Base-by-base conservation (phyloP, 2,329 filamentous ascomycete genomes). In the Periconia macrospinosa region DNA sequence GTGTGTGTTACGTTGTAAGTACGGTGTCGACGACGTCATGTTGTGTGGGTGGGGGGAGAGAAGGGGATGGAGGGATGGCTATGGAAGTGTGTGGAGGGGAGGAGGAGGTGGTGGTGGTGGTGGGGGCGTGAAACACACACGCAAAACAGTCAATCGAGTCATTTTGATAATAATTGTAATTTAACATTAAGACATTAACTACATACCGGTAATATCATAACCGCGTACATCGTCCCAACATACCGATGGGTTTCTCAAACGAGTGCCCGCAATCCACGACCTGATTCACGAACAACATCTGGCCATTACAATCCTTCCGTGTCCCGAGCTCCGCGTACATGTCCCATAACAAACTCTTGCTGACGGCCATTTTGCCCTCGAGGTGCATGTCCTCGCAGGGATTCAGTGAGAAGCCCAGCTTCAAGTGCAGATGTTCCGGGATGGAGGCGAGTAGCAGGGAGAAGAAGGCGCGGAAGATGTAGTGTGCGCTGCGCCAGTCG, bases 401-500 rank as follows among this genome's bases (percentile, higher is more conserved):
- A 9, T 58, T 54, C 11, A 47, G 15, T 3, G 60, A 58, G 1
- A 50, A 47, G 0, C 67, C 67, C 9, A 69, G 48, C 27, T 60
- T 64, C 1, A 66, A 49, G 13, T 58, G 40, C 8, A 68, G 45
- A 15, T 56, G 46, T 6, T 52, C 49, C 0, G 68, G 68, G 45
- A 69, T 53, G 0, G 59, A 57, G 1, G 57, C 59, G 1, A 69
- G 45, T 1, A 69, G 44, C 43, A 69, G 61, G 3, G 67, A 43
- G 41, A 70, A 70, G 37, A 70, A 70, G 1, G 67, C 64, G 14
- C 66, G 66, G 48, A 68, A 65, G 17, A 70, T 52, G 47, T 62
- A 70, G 17, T 65, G 66, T 6, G 62, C 58, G 0, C 41, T 53
- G 1, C 41, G 23, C 67, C 68, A 70, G 8, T 61, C 57, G 2